Evolutionary conservation across 2,329 filamentous ascomycete genomes (phyloP), one percentile per base, ranked within the genome.

Genomic region (Sporothrix globosa): DNA sequence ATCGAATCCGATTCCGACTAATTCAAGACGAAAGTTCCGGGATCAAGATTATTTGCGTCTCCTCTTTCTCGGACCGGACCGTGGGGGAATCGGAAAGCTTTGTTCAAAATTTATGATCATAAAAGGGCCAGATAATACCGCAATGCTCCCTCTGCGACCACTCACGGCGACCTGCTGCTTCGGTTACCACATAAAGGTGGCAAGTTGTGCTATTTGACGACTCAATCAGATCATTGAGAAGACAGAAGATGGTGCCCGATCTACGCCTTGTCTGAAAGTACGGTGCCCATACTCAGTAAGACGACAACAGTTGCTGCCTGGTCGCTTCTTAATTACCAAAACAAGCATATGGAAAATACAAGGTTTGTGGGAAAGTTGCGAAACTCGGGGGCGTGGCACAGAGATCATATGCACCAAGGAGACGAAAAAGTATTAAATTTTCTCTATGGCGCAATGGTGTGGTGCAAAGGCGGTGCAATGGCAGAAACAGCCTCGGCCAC

Each of bases 321-420:
- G 17, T 39, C 58, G 58, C 58, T 61, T 61, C 58, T 61, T 61
- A 61, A 61, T 61, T 61, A 21, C 58, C 58, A 61, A 44, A 61
- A 21, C 19, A n/a, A 44, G 34, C 21, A 44, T n/a, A 46, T 27
- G 58, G 58, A 61, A 19, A 24, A 44, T 9, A 13, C 4, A 61
- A 24, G 2, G 27, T 4, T 4, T 2, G 27, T 30, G 27, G 27
- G 27, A 30, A 30, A 30, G 27, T 30, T 30, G 27, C 27, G 27
- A 30, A 30, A 60, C 17, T 44, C 41, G 41, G 41, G 56, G 58
- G 14, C n/a, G 39, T 61, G 34, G 7, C 39, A 61, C 58, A 27
- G 27, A 44, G 17, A 24, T 24, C 19, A 9, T 24, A 24, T 21
- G 34, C 34, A 61, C n/a, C 5, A 58, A 61, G 13, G n/a, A 44